These are phyloP conservation scores for Yarrowia galli DNA, from an alignment of 1,139 yeast species.

Conservation along the genomic window DNA sequence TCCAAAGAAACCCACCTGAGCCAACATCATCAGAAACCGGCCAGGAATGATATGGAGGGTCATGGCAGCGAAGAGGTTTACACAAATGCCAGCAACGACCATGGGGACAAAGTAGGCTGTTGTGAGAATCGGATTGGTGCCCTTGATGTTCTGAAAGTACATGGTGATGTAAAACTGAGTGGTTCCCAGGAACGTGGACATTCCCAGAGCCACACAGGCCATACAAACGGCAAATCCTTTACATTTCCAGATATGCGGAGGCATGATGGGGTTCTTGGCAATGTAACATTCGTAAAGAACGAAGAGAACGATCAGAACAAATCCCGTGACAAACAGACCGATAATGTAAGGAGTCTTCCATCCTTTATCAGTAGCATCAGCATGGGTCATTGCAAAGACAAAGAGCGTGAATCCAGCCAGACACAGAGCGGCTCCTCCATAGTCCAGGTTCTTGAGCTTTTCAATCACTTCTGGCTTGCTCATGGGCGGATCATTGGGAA, in stretches of 20 bases:
- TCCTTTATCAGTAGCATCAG: conserved; percentile 52
- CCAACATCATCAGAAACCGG: conserved; percentile 50
- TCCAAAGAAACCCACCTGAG: conserved; percentile 50
- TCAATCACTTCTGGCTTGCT: conserved; percentile 39
- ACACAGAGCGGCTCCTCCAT: conserved; percentile 53
- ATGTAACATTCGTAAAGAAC: conserved; percentile 53
- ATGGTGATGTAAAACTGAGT: conserved; percentile 53
- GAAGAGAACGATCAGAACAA: conserved; percentile 50
- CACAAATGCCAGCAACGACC: conserved; percentile 53
- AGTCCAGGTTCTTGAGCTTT: conserved; percentile 51
- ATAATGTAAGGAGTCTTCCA: conserved; percentile 59
- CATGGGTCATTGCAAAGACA: conserved; percentile 55
- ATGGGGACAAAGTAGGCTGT: conserved; percentile 55
- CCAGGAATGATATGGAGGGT: conserved; percentile 56
- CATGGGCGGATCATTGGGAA: conserved; percentile 50
- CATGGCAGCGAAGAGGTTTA: conserved; percentile 55
- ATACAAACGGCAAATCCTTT: conserved; percentile 53
- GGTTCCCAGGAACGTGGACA: conserved; percentile 55
- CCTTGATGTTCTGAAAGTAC: conserved; percentile 54
- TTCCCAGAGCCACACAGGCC: conserved; percentile 51
- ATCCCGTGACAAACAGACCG: conserved; percentile 55
- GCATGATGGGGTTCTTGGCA: conserved; percentile 57
- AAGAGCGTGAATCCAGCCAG: conserved; percentile 54
- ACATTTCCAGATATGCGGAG: conserved; percentile 54
- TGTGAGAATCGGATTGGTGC: conserved; percentile 53